Percentiles rank a stretch among this genome's conserved stretches.
phyloP scores from a whole-genome alignment of 2,329 filamentous ascomycete genomes.

The Lachnum nothofagi region DNA sequence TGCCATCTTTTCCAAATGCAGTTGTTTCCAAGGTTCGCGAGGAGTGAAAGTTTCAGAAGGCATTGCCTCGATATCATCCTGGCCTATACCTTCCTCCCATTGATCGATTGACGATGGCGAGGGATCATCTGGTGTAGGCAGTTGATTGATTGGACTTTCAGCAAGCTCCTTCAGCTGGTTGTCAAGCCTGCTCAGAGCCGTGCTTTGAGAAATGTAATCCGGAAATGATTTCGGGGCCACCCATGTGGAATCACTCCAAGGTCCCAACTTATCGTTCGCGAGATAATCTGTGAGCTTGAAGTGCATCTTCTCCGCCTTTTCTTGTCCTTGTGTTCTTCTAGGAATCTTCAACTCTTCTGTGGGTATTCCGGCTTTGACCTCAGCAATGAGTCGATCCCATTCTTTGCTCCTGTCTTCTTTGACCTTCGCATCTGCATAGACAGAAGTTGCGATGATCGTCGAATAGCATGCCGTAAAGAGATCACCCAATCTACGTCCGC shows the following conservation, averaged over 20 bases:
- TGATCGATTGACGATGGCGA: neutral
- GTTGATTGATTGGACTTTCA: neutral
- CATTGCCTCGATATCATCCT: slow-evolving; percentile 7
- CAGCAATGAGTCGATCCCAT: slow-evolving; percentile 57
- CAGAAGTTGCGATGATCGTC: slow-evolving; percentile 60
- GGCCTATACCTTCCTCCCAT: slow-evolving; percentile 7
- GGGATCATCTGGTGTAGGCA: neutral
- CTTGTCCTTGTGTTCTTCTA: neutral
- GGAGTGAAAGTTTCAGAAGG: slow-evolving; percentile 4
- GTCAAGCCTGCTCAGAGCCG: neutral
- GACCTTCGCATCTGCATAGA: slow-evolving; percentile 54
- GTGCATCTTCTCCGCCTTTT: neutral
- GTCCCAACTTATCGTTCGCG: neutral
- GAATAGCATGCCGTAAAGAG: slow-evolving; percentile 64
- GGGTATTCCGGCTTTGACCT: slow-evolving; percentile 36
- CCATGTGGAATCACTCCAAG: neutral
- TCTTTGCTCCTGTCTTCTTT: slow-evolving; percentile 55
- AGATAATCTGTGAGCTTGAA: neutral
- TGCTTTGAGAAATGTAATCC: neutral
- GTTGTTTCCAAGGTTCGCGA: slow-evolving; percentile 19
- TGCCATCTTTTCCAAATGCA: slow-evolving; percentile 24
- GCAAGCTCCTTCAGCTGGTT: neutral
- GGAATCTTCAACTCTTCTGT: neutral
- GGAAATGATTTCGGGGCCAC: neutral
- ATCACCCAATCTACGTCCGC: slow-evolving; percentile 47